Evolutionary conservation across 1,284 basidiomycete species (phyloP).

Genomic region (Phellopilus nigrolimitatus): DNA sequence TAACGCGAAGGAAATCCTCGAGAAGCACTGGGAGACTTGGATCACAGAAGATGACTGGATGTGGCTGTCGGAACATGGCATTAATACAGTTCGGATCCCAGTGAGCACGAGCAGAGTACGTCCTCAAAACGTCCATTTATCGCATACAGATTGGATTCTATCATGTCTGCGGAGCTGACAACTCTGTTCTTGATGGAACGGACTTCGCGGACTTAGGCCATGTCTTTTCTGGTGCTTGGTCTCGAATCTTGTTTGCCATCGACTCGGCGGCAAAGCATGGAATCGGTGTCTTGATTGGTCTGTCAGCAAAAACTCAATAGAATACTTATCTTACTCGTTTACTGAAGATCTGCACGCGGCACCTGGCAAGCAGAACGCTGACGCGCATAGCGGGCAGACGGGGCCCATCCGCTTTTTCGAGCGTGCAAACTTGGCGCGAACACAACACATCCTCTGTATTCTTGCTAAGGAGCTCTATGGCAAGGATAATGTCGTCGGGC

Average conservation of each 20-base stretch:
- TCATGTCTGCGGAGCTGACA: conserved; percentile 60
- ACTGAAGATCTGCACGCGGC: conserved; percentile 64
- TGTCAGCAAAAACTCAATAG: conserved; percentile 1
- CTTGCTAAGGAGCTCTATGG: conserved; percentile 44
- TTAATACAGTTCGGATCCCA: conserved; percentile 83
- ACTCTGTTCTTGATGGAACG: conserved; percentile 63
- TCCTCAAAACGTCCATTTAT: conserved; percentile 14
- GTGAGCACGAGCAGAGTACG: conserved; percentile 38
- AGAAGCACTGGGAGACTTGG: conserved; percentile 82
- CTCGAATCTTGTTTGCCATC: conserved; percentile 63
- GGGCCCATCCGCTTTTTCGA: conserved; percentile 48
- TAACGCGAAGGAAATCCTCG: conserved; percentile 57
- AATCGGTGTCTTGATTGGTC: conserved; percentile 80
- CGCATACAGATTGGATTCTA: conserved; percentile 73
- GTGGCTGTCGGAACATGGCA: conserved; percentile 70
- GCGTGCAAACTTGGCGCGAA: conserved; percentile 50
- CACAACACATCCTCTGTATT: conserved; percentile 44
- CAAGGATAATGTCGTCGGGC: conserved; percentile 64
- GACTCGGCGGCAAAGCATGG: conserved; percentile 54
- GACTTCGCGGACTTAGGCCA: conserved; percentile 58
- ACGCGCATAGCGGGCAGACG: conserved; percentile 62
- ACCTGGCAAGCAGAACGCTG: conserved; percentile 72
- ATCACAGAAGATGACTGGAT: conserved; percentile 65
- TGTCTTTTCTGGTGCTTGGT: conserved; percentile 73
- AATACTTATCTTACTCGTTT: conserved; percentile 11